Evolutionary conservation across 2,329 filamentous ascomycete genomes (phyloP), one percentile per base, ranked within the genome.

Genomic region (Xylaria sp.): DNA sequence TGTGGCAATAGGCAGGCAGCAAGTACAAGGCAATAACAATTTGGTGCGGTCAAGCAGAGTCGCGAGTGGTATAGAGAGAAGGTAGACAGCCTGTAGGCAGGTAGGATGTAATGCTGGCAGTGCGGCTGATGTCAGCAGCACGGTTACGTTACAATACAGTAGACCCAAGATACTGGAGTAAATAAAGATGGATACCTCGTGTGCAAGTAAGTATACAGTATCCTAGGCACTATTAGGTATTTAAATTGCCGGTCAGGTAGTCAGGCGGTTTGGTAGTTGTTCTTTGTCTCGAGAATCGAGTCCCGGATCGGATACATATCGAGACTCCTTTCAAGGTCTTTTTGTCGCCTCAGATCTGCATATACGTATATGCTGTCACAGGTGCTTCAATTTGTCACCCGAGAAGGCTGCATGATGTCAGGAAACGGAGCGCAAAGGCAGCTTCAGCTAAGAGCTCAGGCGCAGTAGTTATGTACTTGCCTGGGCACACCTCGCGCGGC

Each of bases 61-160:
- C 27, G 21, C 11, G 21, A n/a, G 2, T 4, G 19, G 19, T 30
- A 50, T 24, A 21, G 24, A 50, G 21, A 30, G 5, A 34, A 36
- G n/a, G 53, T 21, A 39, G 30, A 8, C 32, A 56, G 53, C 24
- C 24, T 27, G 53, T 14, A 36, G n/a, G 53, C 19, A 39, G 30
- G 21, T 14, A 56, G 53, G 17, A 42, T 51, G 58, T 36, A 50
- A 54, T 30, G 65, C 45, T 27, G 50, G 57, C 30, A 45, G 42
- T 60, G 53, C 65, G 47, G 66, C 66, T 68, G 66, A 68, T 61
- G 66, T 68, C 56, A 68, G 61, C 66, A 55, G 53, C 47, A 36
- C 51, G 27, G 62, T 61, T 47, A 65, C 56, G 45, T 42, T 48
- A 53, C 47, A 21, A 30, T 39, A 48, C 50, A 27, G 42, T 57